Base-by-base conservation (phyloP, 1,284 basidiomycete species). In the Malassezia restricta region DNA sequence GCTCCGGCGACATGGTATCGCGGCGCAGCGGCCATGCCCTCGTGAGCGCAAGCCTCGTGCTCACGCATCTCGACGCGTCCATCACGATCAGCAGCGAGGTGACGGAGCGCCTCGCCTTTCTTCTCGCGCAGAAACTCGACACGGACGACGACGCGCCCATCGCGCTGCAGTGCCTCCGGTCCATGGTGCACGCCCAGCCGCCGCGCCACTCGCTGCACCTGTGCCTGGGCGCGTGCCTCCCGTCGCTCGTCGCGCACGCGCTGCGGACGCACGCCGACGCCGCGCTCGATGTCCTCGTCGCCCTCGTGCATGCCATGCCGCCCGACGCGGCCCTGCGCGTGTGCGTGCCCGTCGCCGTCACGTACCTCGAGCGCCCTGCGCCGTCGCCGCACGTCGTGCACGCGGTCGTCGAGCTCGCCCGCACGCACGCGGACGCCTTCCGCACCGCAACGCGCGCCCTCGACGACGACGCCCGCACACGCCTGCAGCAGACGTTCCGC, bases 131-230 rank as follows among this genome's bases (percentile, higher is more conserved):
- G 12, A 35, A 49, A 40, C 44, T 62, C 29, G 39, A 40, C 6
- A 47, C 56, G n/a, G 47, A 38, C 9, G 58, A 54, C 52, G 74
- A 84, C 81, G 77, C 84, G 30, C 83, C 84, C 0, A 72, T 88
- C 4, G 87, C 89, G 3, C 81, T 85, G 1, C 87, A 95, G 64
- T 94, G 91, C 66, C 80, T 85, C 0, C 85, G 85, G 62, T 89
- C 88, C 0, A 75, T 12, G 79, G 82, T 5, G 75, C 79, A 9
- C 76, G 53, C 62, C n/a, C 82, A 43, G 79, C 82, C 66, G 65
- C 79, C 0, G 74, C 32, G 12, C 20, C 42, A 38, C 8, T 27
- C 84, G n/a, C 78, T 92, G 24, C 81, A 82, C 37, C 81, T 84
- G 57, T 87, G 84, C 59, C 78, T 82, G 5, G 79, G 81, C 48